phyloP scores from a whole-genome alignment of 2,329 filamentous ascomycete species.

The Verticillium nubilum region DNA sequence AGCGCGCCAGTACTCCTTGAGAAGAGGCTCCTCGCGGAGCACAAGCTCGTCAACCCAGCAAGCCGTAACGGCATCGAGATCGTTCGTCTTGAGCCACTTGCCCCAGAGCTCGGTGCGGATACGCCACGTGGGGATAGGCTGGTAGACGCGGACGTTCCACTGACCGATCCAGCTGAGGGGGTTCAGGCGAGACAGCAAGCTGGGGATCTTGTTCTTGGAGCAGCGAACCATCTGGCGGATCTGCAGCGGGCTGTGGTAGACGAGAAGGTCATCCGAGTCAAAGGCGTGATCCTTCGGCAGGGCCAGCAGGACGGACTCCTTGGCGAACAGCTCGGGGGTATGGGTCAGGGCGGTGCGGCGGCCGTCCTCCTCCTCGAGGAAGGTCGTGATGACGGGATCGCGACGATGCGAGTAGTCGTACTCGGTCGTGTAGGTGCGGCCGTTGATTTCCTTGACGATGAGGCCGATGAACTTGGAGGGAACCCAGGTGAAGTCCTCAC shows the following conservation, averaged over 20 bases:
- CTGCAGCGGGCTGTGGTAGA: conserved; percentile 23
- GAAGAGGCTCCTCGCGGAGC: conserved; percentile 36
- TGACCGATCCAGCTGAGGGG: conserved; percentile 16
- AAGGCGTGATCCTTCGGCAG: conserved; percentile 23
- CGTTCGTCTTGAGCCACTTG: conserved; percentile 37
- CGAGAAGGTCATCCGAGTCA: conserved; percentile 27
- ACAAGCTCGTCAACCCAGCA: conserved; percentile 46
- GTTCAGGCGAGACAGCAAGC: conserved; percentile 17
- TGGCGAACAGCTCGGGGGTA: conserved; percentile 19
- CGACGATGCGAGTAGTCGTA: conserved; percentile 28
- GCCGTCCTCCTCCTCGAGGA: conserved; percentile 17
- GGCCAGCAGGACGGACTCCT: conserved; percentile 20
- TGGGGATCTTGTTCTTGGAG: conserved; percentile 11
- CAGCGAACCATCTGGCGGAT: conserved; percentile 18
- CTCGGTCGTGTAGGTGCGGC: conserved; percentile 21
- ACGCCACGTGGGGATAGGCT: conserved; percentile 36
- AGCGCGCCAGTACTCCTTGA: conserved; percentile 37
- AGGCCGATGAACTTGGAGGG: conserved; percentile 28
- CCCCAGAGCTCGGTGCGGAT: conserved; percentile 45
- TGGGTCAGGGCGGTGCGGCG: conserved; percentile 15
- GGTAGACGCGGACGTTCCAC: conserved; percentile 20
- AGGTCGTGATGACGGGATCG: conserved; percentile 27
- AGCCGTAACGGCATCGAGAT: conserved; percentile 41
- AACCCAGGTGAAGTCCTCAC: conserved; percentile 24
- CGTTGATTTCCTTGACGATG: conserved; percentile 21